These are phyloP conservation scores for Leishmania martiniquensis DNA, from an alignment of 208 protist species.

Conservation along the genomic window DNA sequence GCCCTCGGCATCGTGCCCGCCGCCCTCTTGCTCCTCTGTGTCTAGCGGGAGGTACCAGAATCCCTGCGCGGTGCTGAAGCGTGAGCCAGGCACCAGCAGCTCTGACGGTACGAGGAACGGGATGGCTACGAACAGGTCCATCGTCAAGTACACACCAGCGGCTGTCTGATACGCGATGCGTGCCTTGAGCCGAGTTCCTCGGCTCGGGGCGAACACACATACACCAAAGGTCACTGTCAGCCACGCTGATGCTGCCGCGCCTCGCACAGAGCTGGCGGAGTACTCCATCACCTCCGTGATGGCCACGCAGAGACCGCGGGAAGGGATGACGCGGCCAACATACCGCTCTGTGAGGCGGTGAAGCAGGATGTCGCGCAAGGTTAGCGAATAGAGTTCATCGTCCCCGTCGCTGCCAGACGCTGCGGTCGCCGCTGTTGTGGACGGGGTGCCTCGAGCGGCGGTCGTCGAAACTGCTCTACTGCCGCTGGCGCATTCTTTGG, in stretches of 20 bases:
- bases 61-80: conserved; percentile 43
- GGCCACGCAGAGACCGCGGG: conserved; percentile 69
- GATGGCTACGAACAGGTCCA: conserved; percentile 69
- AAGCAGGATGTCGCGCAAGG: conserved; percentile 56
- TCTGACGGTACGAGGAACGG: conserved; percentile 62
- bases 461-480: neutral
- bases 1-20: conserved; percentile 11
- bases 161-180: conserved; percentile 50
- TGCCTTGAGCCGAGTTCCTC: conserved; percentile 59
- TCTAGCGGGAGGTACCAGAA: conserved; percentile 73
- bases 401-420: neutral
- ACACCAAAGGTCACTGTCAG: conserved; percentile 66
- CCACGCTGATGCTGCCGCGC: conserved; percentile 71
- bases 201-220: conserved; percentile 60
- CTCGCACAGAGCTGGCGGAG: conserved; percentile 52
- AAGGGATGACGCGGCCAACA: conserved; percentile 71
- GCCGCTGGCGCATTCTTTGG: neutral
- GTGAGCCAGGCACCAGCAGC: conserved; percentile 55
- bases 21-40: conserved; percentile 47
- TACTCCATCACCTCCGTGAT: conserved; percentile 62
- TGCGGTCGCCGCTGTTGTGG: neutral
- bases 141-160: conserved; percentile 49
- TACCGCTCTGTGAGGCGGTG: conserved; percentile 86
- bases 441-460: neutral
- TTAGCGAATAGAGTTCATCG: conserved; percentile 30